Evolutionary conservation across 2,329 filamentous ascomycete genomes (phyloP), one percentile per base, ranked within the genome.

Genomic region (Colletotrichum coccodes): DNA sequence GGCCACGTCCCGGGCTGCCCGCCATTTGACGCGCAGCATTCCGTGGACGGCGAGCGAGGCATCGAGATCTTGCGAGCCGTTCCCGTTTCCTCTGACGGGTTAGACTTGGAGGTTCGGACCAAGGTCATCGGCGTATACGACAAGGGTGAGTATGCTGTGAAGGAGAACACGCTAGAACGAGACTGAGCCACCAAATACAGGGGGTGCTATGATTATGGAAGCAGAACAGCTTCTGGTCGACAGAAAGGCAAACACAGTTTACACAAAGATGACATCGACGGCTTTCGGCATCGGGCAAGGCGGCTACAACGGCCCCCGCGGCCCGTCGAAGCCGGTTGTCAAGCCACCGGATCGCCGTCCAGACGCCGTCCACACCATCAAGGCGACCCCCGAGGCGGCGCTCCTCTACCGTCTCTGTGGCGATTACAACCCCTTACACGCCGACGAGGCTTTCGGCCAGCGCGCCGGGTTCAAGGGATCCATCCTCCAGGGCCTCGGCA

Each of bases 351-450:
- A 76, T 23, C 76, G 79, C 16, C 60, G 71, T 1, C 81, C 83
- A 1, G 80, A 84, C 62, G 79, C 78, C 2, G 73, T 80, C 12
- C 74, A 81, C 59, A 75, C 73, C 6, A 78, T 80, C 32, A 72
- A 80, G 66, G 84, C 83, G 0, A 80, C 76, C 0, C 75, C 75
- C 1, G 81, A 84, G 71, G 74, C 74, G 5, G 79, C 81, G 0
- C 73, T 84, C 2, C 74, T 85, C 0, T 84, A 85, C 60, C 75
- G 82, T 2, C 73, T 86, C 11, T 84, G 82, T 70, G 83, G 84
- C 0, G 84, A 85, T 67, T 85, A 85, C 72, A 85, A 85, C 68
- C 83, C 84, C 7, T 75, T 84, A 52, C 83, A 84, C 71, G 82
- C 78, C 1, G 80, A 82, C 58, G 81, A 81, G n/a, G 78, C 75